Evolutionary conservation across 805 yeast genomes (phyloP), one percentile per base, ranked within the genome.

Genomic region (Ogataea degrootiae): DNA sequence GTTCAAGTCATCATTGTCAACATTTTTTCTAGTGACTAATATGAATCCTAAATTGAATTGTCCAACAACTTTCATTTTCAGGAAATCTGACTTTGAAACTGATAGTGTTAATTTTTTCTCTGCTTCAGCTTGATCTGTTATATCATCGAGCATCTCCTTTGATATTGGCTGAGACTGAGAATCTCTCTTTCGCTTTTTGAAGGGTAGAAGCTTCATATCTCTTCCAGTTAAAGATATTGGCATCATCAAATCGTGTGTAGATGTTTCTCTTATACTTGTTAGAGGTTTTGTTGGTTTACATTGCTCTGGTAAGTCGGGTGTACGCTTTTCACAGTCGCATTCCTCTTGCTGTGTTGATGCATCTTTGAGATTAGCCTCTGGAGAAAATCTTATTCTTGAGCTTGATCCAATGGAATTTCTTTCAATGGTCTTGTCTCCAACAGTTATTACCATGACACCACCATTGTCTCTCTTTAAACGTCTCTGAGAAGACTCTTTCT

Each of bases 41-140:
- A 94, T 88, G 57, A 94, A 94, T 0, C 98, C 99, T n/a, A 86
- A 67, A 63, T 94, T 94, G 69, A 94, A 94, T 66, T 94, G 99
- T 0, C 99, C 99, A 6, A 92, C 79, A 12, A 94, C 68, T 37
- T 75, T 65, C 98, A 94, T 92, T 4, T 73, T 62, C 3, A 63
- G 56, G 58, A 94, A 94, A 57, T 94, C 96, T 0, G 70, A 57
- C 60, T 91, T 92, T 8, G 77, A 71, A 2, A 92, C 80, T 0
- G 79, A 77, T 45, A 85, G 67, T 0, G 85, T 74, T 43, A 87
- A 65, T 39, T 73, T 68, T 37, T 72, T 68, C 51, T 85, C 91
- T 7, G 85, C 87, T 37, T 73, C 74, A 35, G 68, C 68, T 11
- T 63, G 68, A 47, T 79, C 66, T 5, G 69, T 67, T 16, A 80